These are phyloP conservation scores for Phoenix dactylifera DNA, from an alignment of 176 grass and related monocot genomes.

Conservation along the genomic window DNA sequence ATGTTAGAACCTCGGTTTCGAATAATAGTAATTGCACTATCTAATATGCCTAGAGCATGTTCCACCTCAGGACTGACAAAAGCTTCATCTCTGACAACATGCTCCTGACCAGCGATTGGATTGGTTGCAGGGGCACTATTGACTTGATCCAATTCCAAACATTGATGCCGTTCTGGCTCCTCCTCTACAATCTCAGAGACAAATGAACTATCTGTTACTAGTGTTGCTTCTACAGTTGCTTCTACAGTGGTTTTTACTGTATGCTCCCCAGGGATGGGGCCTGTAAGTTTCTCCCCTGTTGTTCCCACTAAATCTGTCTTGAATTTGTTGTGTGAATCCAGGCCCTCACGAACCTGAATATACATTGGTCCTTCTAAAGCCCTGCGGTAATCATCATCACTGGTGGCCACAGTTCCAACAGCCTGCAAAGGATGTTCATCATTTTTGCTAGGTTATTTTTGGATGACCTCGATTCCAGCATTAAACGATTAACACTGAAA, in stretches of 20 bases:
- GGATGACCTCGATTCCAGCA: no score
- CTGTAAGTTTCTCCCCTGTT: conserved; percentile 4
- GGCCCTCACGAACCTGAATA: conserved; percentile 42
- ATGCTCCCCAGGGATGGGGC: background rate
- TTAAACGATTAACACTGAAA: no score
- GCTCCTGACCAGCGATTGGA: background rate
- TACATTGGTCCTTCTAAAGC: conserved; percentile 71
- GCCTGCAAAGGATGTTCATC: conserved; percentile 39
- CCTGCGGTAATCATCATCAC: conserved; percentile 62
- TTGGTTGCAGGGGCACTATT: conserved; percentile 1
- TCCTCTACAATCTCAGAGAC: conserved; percentile 70
- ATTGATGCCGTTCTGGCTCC: conserved; percentile 18
- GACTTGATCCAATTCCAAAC: conserved; percentile 17
- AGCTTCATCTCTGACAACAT: conserved; percentile 9
- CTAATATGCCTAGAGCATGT: conserved; percentile 58
- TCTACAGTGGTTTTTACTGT: conserved; percentile 3
- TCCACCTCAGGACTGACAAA: conserved; percentile 64
- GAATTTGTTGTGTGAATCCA: conserved; percentile 22
- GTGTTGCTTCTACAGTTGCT: conserved; percentile 15
- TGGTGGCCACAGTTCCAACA: conserved; percentile 55
- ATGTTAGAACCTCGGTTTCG: conserved; percentile 19
- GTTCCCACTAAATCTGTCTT: conserved; percentile 7
- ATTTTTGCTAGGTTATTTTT: no score
- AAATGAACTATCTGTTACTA: conserved; percentile 15
- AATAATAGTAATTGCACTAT: conserved; percentile 46